These are phyloP conservation scores for Thermochaetoides dissita DNA, from an alignment of 2,329 filamentous ascomycete species.

Conservation along the genomic window DNA sequence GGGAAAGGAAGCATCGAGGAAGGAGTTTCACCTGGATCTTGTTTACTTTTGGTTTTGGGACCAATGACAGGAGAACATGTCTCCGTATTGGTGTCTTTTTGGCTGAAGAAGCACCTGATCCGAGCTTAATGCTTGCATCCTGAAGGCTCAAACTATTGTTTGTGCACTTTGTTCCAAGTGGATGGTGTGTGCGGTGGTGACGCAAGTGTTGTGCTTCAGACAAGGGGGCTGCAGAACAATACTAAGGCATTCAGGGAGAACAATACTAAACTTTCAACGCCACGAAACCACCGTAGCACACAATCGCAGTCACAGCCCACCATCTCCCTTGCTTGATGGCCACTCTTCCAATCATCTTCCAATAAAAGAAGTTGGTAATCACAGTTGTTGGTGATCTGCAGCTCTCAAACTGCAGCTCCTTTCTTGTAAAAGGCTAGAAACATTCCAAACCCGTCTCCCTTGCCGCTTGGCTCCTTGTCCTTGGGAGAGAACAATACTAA, in stretches of 20 bases:
- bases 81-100: background rate
- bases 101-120: background rate
- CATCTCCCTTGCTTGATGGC: background rate
- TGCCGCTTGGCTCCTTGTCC: too few species aligned
- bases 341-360: background rate
- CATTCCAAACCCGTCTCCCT: background rate
- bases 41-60: background rate
- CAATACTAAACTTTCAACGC: background rate
- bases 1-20: background rate
- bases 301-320: background rate
- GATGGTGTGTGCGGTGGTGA: background rate
- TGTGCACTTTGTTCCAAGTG: background rate
- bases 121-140: background rate
- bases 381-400: background rate
- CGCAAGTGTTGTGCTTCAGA: background rate
- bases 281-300: background rate
- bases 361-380: background rate
- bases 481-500: slow-evolving; percentile 14
- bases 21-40: background rate
- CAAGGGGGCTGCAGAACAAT: slow-evolving; percentile 12
- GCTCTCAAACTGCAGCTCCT: background rate
- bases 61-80: background rate
- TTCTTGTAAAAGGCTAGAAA: background rate
- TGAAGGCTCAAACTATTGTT: background rate
- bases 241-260: slow-evolving; percentile 11